These are phyloP conservation scores for Eucalyptus sp. DNA, from an alignment of 345 rosid genomes.

Conservation along the genomic window DNA sequence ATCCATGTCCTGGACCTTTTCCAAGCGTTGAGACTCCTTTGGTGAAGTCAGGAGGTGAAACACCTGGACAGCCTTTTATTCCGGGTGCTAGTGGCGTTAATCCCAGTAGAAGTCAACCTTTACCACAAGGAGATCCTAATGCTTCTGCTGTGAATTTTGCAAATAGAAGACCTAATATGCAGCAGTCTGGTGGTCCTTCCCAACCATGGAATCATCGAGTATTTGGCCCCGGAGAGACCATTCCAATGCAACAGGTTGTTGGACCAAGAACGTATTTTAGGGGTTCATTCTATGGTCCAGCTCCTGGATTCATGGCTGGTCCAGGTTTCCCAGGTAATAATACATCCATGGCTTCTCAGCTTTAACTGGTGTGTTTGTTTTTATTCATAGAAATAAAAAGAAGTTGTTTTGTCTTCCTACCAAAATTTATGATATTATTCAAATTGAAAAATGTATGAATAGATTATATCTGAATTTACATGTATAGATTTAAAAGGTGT, in stretches of 20 bases:
- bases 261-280: conserved; percentile 64
- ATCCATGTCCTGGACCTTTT: conserved; percentile 49
- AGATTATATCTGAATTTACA: neutral
- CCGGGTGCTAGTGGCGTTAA: conserved; percentile 31
- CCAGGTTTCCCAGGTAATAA: conserved; percentile 71
- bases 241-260: conserved; percentile 47
- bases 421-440: neutral
- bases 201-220: conserved; percentile 58
- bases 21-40: conserved; percentile 48
- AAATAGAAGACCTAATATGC: conserved; percentile 37
- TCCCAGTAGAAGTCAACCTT: conserved; percentile 27
- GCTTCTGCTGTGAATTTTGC: conserved; percentile 19
- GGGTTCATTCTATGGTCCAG: conserved; percentile 49
- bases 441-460: neutral
- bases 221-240: conserved; percentile 35
- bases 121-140: conserved; percentile 56
- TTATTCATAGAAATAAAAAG: neutral
- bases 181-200: conserved; percentile 31
- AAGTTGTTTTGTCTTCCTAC: neutral
- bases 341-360: neutral
- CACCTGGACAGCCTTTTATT: conserved; percentile 41
- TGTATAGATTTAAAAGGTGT: neutral
- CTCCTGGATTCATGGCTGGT: conserved; percentile 65
- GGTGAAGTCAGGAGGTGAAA: conserved; percentile 46
- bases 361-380: neutral